These are phyloP conservation scores for Teunomyces panamensis DNA, from an alignment of 805 yeast species.

Conservation along the genomic window DNA sequence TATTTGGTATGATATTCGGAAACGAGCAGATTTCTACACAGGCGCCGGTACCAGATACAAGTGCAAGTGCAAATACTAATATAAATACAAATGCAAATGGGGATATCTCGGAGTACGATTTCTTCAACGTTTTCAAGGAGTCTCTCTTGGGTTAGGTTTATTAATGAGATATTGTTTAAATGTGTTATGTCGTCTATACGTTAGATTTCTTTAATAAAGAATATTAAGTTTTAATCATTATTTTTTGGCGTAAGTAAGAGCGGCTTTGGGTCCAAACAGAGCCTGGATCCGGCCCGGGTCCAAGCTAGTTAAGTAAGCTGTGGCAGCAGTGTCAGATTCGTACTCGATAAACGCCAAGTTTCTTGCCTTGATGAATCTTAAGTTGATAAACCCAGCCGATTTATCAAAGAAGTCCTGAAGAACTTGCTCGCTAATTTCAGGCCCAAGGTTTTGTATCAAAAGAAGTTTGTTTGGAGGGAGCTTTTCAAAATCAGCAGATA, in stretches of 20 bases:
- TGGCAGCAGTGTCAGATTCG: slow-evolving; percentile 52
- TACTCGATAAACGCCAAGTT: slow-evolving; percentile 82
- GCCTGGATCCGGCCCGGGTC: slow-evolving; percentile 8
- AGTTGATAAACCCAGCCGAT: slow-evolving; percentile 60
- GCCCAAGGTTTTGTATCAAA: slow-evolving; percentile 51
- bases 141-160: slow-evolving; percentile 1
- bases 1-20: neutral
- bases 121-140: neutral
- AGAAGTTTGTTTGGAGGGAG: slow-evolving; percentile 70
- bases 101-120: neutral
- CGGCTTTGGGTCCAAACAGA: slow-evolving; percentile 19
- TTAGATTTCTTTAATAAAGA: too few species aligned
- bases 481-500: slow-evolving; percentile 6
- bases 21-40: neutral
- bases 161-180: neutral
- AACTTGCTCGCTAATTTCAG: slow-evolving; percentile 12
- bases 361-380: slow-evolving; percentile 63
- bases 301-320: slow-evolving; percentile 20
- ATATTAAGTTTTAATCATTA: slow-evolving; percentile 8
- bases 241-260: slow-evolving; percentile 36
- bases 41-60: neutral
- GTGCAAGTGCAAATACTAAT: neutral
- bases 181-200: too few species aligned
- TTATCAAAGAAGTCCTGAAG: slow-evolving; percentile 47
- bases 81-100: neutral